Conservation (phyloP, 2,329 filamentous ascomycete species). For the Monilinia laxa region DNA sequence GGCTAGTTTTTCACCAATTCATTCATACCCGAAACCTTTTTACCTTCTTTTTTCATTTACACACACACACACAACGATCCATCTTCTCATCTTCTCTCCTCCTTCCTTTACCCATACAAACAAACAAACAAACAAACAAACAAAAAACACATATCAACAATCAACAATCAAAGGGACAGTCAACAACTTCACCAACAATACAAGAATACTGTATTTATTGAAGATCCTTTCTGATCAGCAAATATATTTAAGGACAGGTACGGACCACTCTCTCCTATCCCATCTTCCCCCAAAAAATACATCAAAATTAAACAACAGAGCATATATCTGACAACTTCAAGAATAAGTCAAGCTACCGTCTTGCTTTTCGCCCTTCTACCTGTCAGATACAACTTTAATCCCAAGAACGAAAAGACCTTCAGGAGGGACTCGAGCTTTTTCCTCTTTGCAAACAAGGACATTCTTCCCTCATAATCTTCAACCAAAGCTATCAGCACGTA, state of each 20-base stretch:
- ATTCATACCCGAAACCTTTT: conserved; percentile 16
- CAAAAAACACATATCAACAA: not conserved
- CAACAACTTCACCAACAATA: conserved; percentile 10
- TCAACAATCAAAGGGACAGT: not conserved
- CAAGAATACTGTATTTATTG: conserved; percentile 11
- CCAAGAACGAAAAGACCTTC: not conserved
- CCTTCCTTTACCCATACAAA: conserved; percentile 15
- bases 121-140: not conserved
- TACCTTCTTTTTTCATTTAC: conserved; percentile 14
- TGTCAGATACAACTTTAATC: not conserved
- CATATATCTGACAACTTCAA: not conserved
- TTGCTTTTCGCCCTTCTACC: conserved; percentile 14
- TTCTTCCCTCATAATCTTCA: conserved; percentile 29
- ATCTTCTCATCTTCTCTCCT: conserved; percentile 9
- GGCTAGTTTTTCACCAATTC: conserved; percentile 1
- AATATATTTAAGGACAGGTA: not conserved
- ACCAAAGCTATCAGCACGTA: conserved; percentile 38
- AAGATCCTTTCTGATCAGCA: not conserved
- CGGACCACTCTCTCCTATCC: not conserved
- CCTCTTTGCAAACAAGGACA: conserved; percentile 1
- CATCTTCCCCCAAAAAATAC: not conserved
- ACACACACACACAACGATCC: not conserved
- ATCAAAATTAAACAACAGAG: not conserved
- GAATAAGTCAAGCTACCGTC: not conserved
- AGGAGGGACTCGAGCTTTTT: not conserved